phyloP scores from a whole-genome alignment of 805 yeast species.

The Kregervanrija fluxuum region DNA sequence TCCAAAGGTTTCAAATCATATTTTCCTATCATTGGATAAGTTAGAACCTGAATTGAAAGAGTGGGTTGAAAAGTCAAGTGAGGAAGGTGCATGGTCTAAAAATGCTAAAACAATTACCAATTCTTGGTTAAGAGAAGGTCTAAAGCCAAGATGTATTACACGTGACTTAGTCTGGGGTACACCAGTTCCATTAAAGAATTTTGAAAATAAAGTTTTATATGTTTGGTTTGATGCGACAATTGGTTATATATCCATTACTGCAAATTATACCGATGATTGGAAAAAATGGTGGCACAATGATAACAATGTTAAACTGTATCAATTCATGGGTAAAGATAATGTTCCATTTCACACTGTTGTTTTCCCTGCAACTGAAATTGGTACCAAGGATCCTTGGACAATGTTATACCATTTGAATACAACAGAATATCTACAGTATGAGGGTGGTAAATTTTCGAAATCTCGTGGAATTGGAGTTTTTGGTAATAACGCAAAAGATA shows the following conservation, averaged over 20 bases:
- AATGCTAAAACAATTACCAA: constrained; percentile 84
- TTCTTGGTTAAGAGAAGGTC: constrained; percentile 91
- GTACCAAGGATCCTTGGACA: constrained; percentile 87
- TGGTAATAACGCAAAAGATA: constrained; percentile 94
- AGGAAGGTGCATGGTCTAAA: constrained; percentile 82
- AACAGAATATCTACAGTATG: constrained; percentile 95
- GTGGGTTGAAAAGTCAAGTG: constrained; percentile 68
- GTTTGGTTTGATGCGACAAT: constrained; percentile 99
- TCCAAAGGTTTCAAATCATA: constrained; percentile 74
- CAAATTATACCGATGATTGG: constrained; percentile 82
- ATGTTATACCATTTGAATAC: constrained; percentile 85
- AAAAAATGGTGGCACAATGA: constrained; percentile 91
- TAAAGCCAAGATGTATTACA: constrained; percentile 91
- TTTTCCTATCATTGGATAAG: constrained; percentile 77
- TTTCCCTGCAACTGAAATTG: constrained; percentile 89
- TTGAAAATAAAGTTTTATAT: constrained; percentile 82
- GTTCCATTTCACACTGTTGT: constrained; percentile 98
- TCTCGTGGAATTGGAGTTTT: constrained; percentile 98
- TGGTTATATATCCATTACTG: constrained; percentile 95
- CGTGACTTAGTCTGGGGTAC: constrained; percentile 98
- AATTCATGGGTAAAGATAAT: constrained; percentile 99
- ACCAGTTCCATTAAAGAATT: constrained; percentile 88
- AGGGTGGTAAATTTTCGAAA: constrained; percentile 96
- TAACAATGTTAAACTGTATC: constrained; percentile 81
- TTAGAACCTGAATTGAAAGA: constrained; percentile 65